A percentile compares a stretch with the other conserved stretches of the same genome.
Evolutionary conservation across 2,329 filamentous ascomycete species (phyloP).

Genomic region (Fusarium secorum): DNA sequence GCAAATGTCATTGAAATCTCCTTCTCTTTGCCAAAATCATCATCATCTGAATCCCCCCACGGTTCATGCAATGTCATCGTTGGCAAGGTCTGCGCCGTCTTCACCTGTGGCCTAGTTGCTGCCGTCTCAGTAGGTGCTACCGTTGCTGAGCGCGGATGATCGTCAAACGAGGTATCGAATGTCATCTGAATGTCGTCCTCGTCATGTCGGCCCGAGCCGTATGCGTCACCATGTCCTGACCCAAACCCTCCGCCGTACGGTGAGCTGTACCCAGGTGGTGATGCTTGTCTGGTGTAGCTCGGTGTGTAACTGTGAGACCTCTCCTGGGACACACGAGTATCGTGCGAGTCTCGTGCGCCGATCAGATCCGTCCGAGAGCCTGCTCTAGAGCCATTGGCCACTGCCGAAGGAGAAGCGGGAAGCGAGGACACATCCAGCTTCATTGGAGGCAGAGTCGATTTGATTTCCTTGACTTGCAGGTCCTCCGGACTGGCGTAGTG

Average conservation of each 20-base stretch:
- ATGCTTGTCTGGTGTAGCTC: constrained; percentile 30
- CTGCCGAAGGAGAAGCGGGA: constrained; percentile 34
- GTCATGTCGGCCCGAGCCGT: constrained; percentile 41
- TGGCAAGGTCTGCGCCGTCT: constrained; percentile 58
- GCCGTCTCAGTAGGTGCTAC: constrained; percentile 46
- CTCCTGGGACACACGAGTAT: constrained; percentile 33
- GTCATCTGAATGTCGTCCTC: constrained; percentile 72
- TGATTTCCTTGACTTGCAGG: constrained; percentile 77
- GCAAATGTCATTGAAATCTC: constrained; percentile 87
- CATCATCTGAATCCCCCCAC: constrained; percentile 74
- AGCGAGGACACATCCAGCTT: constrained; percentile 70
- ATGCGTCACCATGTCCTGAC: constrained; percentile 29
- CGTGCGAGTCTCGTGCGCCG: constrained; percentile 37
- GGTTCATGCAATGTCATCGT: constrained; percentile 64
- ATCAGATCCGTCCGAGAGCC: constrained; percentile 26
- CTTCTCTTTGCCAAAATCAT: constrained; percentile 74
- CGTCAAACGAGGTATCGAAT: constrained; percentile 71
- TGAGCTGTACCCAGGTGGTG: constrained; percentile 32
- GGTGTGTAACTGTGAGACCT: constrained; percentile 36
- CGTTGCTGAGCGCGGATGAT: constrained; percentile 36
- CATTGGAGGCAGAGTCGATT: constrained; percentile 90
- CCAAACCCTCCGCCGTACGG: constrained; percentile 32
- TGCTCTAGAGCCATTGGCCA: constrained; percentile 29
- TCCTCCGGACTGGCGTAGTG: constrained; percentile 55
- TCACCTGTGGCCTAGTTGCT: constrained; percentile 39